A percentile compares a stretch with the other conserved stretches of the same genome.
These are phyloP conservation scores for Coemansia sp. DNA, from an alignment of 192 early-diverging fungal species.

Conservation along the genomic window DNA sequence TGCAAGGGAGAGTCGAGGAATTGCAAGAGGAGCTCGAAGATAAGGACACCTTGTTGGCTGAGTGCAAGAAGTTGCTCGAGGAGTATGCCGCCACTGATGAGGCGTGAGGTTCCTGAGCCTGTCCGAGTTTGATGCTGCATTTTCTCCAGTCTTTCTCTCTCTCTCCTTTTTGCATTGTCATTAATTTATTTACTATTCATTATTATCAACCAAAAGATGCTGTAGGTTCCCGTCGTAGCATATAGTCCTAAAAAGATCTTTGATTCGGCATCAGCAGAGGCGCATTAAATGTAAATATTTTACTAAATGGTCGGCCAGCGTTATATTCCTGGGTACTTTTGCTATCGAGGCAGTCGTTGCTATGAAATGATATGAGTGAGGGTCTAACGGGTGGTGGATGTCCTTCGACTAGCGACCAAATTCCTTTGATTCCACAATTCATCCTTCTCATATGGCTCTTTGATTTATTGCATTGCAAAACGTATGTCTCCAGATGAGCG, in stretches of 20 bases:
- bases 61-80: slow-evolving; percentile 50
- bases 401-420: not conserved
- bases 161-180: not conserved
- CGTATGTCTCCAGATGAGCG: not conserved
- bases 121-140: not conserved
- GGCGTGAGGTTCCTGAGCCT: not conserved
- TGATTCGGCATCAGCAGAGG: not conserved
- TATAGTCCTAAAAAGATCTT: not conserved
- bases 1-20: too few species aligned
- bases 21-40: slow-evolving; percentile 30
- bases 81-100: slow-evolving; percentile 37
- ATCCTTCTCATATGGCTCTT: not conserved
- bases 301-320: not conserved
- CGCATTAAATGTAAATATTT: not conserved
- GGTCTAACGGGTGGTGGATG: not conserved
- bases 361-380: not conserved
- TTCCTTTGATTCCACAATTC: not conserved
- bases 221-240: not conserved
- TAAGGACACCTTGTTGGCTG: slow-evolving; percentile 42
- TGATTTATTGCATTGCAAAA: not conserved
- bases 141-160: not conserved
- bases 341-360: not conserved
- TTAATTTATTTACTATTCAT: not conserved
- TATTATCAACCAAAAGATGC: not conserved
- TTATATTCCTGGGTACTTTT: not conserved